Percentiles rank a stretch among this genome's conserved stretches.
phyloP scores from a whole-genome alignment of 352 stramenopile genomes.

The Phytopythium ostracodes region DNA sequence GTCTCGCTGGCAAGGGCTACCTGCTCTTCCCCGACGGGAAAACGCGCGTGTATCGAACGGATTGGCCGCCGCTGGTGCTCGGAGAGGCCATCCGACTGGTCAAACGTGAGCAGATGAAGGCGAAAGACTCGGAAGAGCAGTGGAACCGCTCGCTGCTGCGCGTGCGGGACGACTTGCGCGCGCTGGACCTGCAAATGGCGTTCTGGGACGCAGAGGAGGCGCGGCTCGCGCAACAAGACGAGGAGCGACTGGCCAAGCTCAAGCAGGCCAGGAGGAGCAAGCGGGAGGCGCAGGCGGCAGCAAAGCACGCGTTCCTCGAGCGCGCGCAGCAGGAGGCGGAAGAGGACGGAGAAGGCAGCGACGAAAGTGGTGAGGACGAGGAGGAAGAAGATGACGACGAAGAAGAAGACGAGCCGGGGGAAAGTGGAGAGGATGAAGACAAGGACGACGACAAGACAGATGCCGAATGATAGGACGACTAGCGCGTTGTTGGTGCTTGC shows the following conservation, averaged over 20 bases:
- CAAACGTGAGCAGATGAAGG: conserved; percentile 29
- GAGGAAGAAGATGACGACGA: conserved; percentile 21
- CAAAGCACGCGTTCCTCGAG: conserved; percentile 59
- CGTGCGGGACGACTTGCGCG: conserved; percentile 62
- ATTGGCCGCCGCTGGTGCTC: conserved; percentile 58
- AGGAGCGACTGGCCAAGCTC: conserved; percentile 35
- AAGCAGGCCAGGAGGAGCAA: conserved; percentile 53
- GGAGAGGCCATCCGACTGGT: conserved; percentile 53
- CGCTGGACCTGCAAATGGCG: conserved; percentile 53
- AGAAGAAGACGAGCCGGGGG: conserved; percentile 14
- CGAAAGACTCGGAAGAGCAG: conserved; percentile 26
- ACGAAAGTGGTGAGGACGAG: conserved; percentile 12
- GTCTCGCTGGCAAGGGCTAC: conserved; percentile 46
- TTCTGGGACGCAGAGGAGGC: conserved; percentile 59
- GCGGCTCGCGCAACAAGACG: conserved; percentile 37
- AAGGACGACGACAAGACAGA: conserved; percentile 19
- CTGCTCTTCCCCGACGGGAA: conserved; percentile 41
- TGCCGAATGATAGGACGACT: conserved; percentile 11
- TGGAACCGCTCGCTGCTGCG: conserved; percentile 54
- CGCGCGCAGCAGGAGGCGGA: conserved; percentile 11
- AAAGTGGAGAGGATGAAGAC: conserved; percentile 14
- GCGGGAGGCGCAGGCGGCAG: conserved; percentile 42
- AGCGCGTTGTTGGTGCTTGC: conserved; percentile 8
- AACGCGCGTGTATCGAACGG: conserved; percentile 31
- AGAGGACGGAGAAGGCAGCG: conserved; percentile 2